Base-by-base conservation (phyloP, 2,329 filamentous ascomycete genomes). In the Epichloe gansuensis region DNA sequence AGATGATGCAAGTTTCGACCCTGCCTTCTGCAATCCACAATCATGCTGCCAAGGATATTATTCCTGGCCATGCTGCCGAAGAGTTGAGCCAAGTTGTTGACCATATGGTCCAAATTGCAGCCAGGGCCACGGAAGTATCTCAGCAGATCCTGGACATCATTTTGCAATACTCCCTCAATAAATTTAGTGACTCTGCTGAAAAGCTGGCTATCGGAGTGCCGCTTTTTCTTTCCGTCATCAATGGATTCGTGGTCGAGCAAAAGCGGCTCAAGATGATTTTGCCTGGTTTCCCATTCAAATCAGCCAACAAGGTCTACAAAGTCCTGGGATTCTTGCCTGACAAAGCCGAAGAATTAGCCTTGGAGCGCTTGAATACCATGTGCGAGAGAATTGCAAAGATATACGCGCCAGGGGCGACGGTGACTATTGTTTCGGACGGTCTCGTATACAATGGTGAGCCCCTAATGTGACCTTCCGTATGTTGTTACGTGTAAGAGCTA, bases 391-490 rank as follows among this genome's bases (percentile, higher is more conserved):
- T 66, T n/a, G 27, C 51, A 1, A 51, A 64, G 2, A 39, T 64
- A 1, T 66, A 66, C n/a, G 5, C 42, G 0, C 63, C 63, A 4
- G 63, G 63, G 2, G 63, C 63, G 1, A 42, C 56, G 11, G 52
- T 61, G 2, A 69, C 67, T 17, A 76, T 79, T 39, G 68, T 75
- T 9, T 77, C 75, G 0, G 75, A 78, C 56, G 76, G 76, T 0
- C 64, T 78, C 15, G 71, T 74, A 1, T 79, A 78, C 44, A 78
- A 77, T 53, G 75, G 74, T 75, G 57, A 6, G 40, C 11, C 40
- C 17, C 40, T 17, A 21, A 21, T n/a, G 40, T 17, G 38, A 39
- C 11, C 5, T 13, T 8, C 38, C 1, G 5, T 23, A 8, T 6
- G 7, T 42, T 42, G n/a, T 17, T 17, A 13, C 15, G 12, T 39